Evolutionary conservation across 1,139 yeast species (phyloP), one percentile per base, ranked within the genome.

Genomic region (Saccharomyces hybrid): DNA sequence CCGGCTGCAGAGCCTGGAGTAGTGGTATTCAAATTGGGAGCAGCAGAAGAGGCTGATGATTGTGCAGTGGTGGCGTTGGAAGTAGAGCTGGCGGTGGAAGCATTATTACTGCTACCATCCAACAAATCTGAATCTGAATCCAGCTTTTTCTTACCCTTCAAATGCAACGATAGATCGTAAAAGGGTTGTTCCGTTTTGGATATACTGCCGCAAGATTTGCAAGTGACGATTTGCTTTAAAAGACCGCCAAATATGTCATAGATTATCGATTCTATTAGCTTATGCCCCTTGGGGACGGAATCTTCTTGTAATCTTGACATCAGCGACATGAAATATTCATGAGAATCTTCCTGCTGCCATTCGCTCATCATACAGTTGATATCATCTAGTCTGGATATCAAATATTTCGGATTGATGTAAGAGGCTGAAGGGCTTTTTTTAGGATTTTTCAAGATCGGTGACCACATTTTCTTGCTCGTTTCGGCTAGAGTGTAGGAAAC

Each of bases 321-420:
- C 58, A 91, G 75, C 16, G 96, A 87, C 97, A 91, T 90, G 69
- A 84, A 88, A 71, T 91, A 93, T 71, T 93, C 99, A 70, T 93
- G 99, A 0, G 97, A 87, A 70, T 93, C 99, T 71, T 93, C 98
- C 70, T 93, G 99, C 70, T 89, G 91, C 96, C 96, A 90, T 68
- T 85, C 93, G 46, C 90, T 84, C 96, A 91, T 89, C 95, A 88
- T 86, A 68, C 96, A 89, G 70, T 91, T 91, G 64, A 91, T 89
- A 63, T 89, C 96, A 52, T 81, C 88, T 55, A 91, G 74, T 58
- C 93, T 77, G 53, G 78, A 77, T 54, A 90, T 84, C 62, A 91
- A 76, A 62, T 80, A 82, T 62, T 83, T 82, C 3, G 97, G 97
- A 66, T 88, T 84, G 56, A 86, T 75, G 62, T 77, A 83, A 57